Evolutionary conservation across 495 filamentous ascomycete genomes (phyloP), one percentile per base, ranked within the genome.

Genomic region (Haplographium delicatum): DNA sequence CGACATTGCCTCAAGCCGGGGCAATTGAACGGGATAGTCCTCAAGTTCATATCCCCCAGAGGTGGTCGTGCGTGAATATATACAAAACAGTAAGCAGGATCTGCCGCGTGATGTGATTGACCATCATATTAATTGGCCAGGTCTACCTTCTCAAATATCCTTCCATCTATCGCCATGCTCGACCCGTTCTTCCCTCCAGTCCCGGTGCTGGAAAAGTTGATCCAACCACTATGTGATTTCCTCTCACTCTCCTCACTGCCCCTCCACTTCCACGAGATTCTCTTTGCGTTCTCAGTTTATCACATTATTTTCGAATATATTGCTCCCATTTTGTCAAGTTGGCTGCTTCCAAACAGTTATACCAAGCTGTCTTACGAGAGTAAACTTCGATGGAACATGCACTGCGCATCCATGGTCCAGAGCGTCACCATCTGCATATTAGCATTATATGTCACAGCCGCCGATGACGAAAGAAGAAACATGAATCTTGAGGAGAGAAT

Each of bases 351-450:
- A 10, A 61, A 63, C 22, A 73, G 75, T 56, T 98, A 97, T 68
- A 70, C 76, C 5, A 68, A 70, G 18, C 72, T 95, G 48, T 75
- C 74, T 38, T 68, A 66, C 10, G 77, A 83, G 26, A 94, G 86
- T 39, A 81, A 77, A 65, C 68, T 91, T 51, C 95, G 91, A 77
- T 98, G 91, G 91, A 85, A 98, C 65, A 84, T 95, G 35, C 93
- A 96, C 62, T 85, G 96, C 59, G 93, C 96, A 24, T 94, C 88
- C 4, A 70, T 98, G 19, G 70, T 88, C 10, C 93, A 97, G 71
- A 84, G 81, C 61, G 68, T 76, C n/a, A 68, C 90, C 11, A 88
- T 98, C 69, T 86, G 83, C 64, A 62, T 51, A 24, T 60, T 86
- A 30, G 87, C 89, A n/a, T 64, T 97, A 22, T 96, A 83, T 81